Evolutionary conservation across 805 yeast species (phyloP).

Genomic region (Ogataea ganodermae): DNA sequence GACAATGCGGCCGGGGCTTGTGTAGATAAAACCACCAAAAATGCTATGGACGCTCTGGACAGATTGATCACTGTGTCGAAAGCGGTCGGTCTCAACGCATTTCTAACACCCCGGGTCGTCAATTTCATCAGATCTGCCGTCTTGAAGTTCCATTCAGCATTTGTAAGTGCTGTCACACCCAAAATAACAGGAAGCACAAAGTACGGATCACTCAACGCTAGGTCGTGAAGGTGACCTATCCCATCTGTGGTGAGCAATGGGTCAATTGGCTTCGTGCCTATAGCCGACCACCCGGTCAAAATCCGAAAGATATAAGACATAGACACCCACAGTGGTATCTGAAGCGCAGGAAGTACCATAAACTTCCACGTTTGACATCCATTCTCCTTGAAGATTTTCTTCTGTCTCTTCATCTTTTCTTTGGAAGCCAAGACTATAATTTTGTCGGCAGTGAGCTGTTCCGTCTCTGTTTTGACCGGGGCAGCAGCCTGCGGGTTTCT

Average conservation of each 20-base stretch:
- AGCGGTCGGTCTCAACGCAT: conserved; percentile 53
- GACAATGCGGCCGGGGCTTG: conserved; percentile 85
- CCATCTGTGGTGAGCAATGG: conserved; percentile 54
- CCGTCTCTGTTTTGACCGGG: conserved; percentile 35
- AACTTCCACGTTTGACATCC: conserved; percentile 82
- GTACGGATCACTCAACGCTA: conserved; percentile 61
- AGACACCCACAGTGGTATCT: conserved; percentile 84
- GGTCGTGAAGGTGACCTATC: conserved; percentile 58
- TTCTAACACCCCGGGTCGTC: conserved; percentile 41
- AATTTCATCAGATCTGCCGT: conserved; percentile 56
- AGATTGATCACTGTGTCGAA: conserved; percentile 67
- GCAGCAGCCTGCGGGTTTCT: conserved; percentile 19
- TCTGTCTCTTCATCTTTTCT: conserved; percentile 77
- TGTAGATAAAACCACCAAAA: conserved; percentile 79
- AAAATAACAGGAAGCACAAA: conserved; percentile 67
- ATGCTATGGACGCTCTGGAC: conserved; percentile 72
- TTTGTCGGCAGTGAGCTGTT: conserved; percentile 69
- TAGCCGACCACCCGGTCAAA: conserved; percentile 64
- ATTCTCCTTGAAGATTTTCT: conserved; percentile 62
- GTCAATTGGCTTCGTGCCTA: conserved; percentile 49
- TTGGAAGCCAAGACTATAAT: conserved; percentile 71
- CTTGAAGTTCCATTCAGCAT: conserved; percentile 79
- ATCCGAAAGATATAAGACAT: conserved; percentile 75
- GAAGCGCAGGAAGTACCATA: conserved; percentile 71
- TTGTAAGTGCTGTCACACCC: conserved; percentile 71